Evolutionary conservation across 148 eudicot genomes (phyloP).

Genomic region (Camellia japonica): DNA sequence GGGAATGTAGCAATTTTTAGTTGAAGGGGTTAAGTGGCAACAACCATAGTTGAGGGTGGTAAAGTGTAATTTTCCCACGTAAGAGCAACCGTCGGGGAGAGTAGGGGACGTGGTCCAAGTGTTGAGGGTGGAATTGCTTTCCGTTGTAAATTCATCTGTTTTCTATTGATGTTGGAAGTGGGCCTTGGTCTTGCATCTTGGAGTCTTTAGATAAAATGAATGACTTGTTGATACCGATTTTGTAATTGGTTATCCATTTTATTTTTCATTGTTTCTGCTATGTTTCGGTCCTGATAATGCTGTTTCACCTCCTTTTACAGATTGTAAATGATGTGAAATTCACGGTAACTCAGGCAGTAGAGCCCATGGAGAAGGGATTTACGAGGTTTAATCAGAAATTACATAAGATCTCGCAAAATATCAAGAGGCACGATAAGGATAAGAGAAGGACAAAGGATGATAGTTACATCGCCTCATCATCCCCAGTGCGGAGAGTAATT

Average conservation of each 20-base stretch:
- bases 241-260: neutral
- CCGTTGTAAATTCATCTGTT: neutral
- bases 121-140: neutral
- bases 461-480: conserved; percentile 54
- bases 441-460: conserved; percentile 75
- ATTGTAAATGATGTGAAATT: conserved; percentile 89
- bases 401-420: conserved; percentile 82
- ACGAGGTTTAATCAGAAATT: conserved; percentile 74
- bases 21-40: neutral
- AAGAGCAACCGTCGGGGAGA: neutral
- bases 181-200: neutral
- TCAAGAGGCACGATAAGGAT: conserved; percentile 75
- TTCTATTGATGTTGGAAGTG: neutral
- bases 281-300: neutral
- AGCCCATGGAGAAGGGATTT: conserved; percentile 93
- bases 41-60: too few species aligned
- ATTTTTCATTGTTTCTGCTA: neutral
- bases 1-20: too few species aligned
- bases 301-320: conserved; percentile 33
- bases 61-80: too few species aligned
- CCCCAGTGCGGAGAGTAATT: conserved; percentile 55
- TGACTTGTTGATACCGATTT: neutral
- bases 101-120: neutral
- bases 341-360: conserved; percentile 89
- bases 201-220: neutral